phyloP scores from a whole-genome alignment of 805 yeast species.

The Citeromyces matritensis region DNA sequence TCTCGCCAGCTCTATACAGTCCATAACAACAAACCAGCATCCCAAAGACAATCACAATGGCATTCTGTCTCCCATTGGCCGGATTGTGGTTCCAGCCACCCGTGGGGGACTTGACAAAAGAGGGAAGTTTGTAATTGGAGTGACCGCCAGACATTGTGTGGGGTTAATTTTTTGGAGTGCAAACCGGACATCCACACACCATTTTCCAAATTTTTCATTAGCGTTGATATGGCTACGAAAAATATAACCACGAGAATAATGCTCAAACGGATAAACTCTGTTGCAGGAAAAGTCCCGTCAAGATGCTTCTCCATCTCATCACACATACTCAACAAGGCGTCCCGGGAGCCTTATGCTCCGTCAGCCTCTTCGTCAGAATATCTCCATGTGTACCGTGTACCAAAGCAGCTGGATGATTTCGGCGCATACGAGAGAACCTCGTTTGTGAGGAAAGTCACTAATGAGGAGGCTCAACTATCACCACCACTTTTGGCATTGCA shows the following conservation, averaged over 20 bases:
- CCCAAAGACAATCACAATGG: conserved; percentile 22
- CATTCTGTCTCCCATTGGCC: conserved; percentile 29
- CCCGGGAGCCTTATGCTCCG: conserved; percentile 1
- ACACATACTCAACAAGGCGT: conserved; percentile 1
- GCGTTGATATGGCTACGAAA: neutral
- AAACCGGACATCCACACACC: neutral
- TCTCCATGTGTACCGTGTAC: conserved; percentile 1
- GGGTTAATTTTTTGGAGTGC: neutral
- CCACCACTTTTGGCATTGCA: conserved; percentile 73
- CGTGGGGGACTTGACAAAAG: conserved; percentile 23
- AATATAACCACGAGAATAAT: neutral
- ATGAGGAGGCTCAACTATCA: conserved; percentile 38
- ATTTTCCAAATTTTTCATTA: neutral
- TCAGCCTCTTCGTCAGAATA: conserved; percentile 1
- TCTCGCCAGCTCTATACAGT: conserved; percentile 21
- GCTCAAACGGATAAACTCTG: neutral
- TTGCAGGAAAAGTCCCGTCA: neutral
- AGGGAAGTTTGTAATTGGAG: conserved; percentile 1
- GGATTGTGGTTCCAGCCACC: conserved; percentile 49
- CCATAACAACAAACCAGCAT: conserved; percentile 16
- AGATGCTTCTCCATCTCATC: neutral
- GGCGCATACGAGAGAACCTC: conserved; percentile 14
- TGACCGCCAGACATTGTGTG: conserved; percentile 1
- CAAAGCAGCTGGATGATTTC: conserved; percentile 12
- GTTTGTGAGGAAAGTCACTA: conserved; percentile 18